These are phyloP conservation scores for Aspergillus wentii DNA, from an alignment of 495 filamentous ascomycete genomes.

Conservation along the genomic window DNA sequence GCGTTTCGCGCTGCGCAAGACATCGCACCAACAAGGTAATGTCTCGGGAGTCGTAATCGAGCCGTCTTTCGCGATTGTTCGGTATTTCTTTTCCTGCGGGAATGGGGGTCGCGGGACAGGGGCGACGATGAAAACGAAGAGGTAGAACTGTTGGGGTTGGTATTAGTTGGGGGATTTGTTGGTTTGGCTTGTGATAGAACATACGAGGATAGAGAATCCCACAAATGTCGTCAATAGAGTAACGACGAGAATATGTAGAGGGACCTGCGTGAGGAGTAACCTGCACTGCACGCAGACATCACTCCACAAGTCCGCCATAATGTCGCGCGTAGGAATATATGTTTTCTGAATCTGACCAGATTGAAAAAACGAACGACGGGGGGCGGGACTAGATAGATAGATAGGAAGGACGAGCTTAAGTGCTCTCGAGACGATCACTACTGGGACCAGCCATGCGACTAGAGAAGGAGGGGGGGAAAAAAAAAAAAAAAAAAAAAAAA, in stretches of 20 bases:
- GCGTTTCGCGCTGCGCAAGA: slow-evolving; percentile 49
- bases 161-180: too few relatives aligned
- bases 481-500: slow-evolving; percentile 9
- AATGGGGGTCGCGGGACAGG: slow-evolving; percentile 71
- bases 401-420: slow-evolving; percentile 16
- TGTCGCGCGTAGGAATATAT: background rate
- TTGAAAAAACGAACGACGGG: slow-evolving; percentile 2
- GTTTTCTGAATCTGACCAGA: background rate
- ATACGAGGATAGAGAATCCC: slow-evolving; percentile 35
- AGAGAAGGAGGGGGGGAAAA: too few relatives aligned
- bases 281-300: slow-evolving; percentile 33
- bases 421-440: slow-evolving; percentile 21
- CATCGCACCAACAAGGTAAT: slow-evolving; percentile 82
- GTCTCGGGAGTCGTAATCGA: slow-evolving; percentile 49
- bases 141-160: slow-evolving; percentile 53
- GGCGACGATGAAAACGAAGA: slow-evolving; percentile 66
- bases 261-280: slow-evolving; percentile 21
- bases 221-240: slow-evolving; percentile 22
- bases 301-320: slow-evolving; percentile 30
- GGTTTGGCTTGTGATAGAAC: slow-evolving; percentile 10
- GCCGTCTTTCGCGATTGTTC: slow-evolving; percentile 65
- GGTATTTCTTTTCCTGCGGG: slow-evolving; percentile 82
- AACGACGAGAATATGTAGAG: slow-evolving; percentile 24
- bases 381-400: slow-evolving; percentile 7
- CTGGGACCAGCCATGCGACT: slow-evolving; percentile 32